Evolutionary conservation across 768 basidiomycete species (phyloP).

Genomic region (Clathrus columnatus): DNA sequence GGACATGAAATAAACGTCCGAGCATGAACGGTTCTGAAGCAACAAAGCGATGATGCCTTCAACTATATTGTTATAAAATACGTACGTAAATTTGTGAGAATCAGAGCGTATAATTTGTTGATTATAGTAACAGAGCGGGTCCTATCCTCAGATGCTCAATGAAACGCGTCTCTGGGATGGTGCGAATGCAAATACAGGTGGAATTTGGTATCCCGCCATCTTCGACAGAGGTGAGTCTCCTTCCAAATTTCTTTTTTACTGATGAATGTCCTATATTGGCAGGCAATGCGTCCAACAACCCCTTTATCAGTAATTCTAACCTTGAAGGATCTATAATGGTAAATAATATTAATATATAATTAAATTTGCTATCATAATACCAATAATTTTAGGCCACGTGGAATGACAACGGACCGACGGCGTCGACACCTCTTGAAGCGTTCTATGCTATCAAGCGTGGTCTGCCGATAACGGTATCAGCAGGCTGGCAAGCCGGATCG

Average conservation of each 20-base stretch:
- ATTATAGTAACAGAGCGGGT: slow-evolving; percentile 16
- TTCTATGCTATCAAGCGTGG: slow-evolving; percentile 20
- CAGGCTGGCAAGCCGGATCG: slow-evolving; percentile 18
- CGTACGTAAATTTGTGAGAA: background rate
- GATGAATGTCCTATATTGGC: background rate
- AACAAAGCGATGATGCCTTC: slow-evolving; percentile 20
- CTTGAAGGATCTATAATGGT: slow-evolving; percentile 20
- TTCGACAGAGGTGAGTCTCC: slow-evolving; percentile 1
- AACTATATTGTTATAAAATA: slow-evolving; percentile 22
- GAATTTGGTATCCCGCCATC: slow-evolving; percentile 3
- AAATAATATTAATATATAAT: no score
- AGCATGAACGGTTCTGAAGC: no score
- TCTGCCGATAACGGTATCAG: slow-evolving; percentile 19
- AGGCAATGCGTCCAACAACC: slow-evolving; percentile 22
- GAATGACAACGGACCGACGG: slow-evolving; percentile 23
- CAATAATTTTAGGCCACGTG: slow-evolving; percentile 18
- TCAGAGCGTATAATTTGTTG: background rate
- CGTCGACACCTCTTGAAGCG: slow-evolving; percentile 20
- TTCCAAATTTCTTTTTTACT: background rate
- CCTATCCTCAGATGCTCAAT: slow-evolving; percentile 25
- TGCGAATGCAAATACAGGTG: slow-evolving; percentile 16
- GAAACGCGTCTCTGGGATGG: slow-evolving; percentile 23
- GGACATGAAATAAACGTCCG: background rate
- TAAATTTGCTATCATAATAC: no score
- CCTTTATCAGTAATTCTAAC: slow-evolving; percentile 14